A percentile compares a stretch with the other conserved stretches of the same genome.
These are phyloP conservation scores for Amauroascus niger DNA, from an alignment of 2,329 filamentous ascomycete species.

Conservation along the genomic window DNA sequence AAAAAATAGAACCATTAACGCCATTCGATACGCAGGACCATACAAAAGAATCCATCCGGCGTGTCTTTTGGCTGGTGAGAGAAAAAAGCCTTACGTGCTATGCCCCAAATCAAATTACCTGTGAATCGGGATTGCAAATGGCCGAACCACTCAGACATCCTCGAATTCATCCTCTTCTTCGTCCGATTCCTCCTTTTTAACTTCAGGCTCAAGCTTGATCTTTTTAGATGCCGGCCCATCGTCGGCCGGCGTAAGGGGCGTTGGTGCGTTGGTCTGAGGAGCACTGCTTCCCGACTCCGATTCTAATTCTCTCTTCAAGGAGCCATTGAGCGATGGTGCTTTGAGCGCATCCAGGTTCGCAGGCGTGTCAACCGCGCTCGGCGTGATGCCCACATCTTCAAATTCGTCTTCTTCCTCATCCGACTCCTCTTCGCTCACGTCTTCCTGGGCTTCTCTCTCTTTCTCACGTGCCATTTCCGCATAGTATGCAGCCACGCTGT, in stretches of 20 bases:
- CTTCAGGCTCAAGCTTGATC: conserved; percentile 32
- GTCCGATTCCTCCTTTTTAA: conserved; percentile 34
- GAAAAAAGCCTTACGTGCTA: no score
- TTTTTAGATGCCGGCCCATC: conserved; percentile 39
- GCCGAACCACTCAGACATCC: conserved; percentile 28
- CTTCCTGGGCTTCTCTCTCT: conserved; percentile 34
- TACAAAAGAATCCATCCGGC: background rate
- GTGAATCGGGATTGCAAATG: no score
- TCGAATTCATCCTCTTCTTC: conserved; percentile 40
- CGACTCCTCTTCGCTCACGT: conserved; percentile 30
- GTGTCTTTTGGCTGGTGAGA: no score
- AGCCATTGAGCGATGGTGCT: conserved; percentile 16
- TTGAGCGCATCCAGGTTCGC: conserved; percentile 20
- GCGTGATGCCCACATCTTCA: conserved; percentile 17
- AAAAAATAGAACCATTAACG: background rate
- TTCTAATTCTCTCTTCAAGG: conserved; percentile 33
- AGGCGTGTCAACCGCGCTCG: conserved; percentile 29
- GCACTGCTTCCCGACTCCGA: conserved; percentile 32
- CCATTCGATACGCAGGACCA: background rate
- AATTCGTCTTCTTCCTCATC: conserved; percentile 20
- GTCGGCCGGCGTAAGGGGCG: conserved; percentile 29
- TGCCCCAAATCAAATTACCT: no score
- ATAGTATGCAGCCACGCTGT: conserved; percentile 40
- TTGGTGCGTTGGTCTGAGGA: conserved; percentile 30
- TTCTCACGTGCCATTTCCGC: conserved; percentile 39